A percentile compares a stretch with the other conserved stretches of the same genome.
Evolutionary conservation across 2,329 filamentous ascomycete genomes (phyloP).

Genomic region (Xylariaceae sp.): DNA sequence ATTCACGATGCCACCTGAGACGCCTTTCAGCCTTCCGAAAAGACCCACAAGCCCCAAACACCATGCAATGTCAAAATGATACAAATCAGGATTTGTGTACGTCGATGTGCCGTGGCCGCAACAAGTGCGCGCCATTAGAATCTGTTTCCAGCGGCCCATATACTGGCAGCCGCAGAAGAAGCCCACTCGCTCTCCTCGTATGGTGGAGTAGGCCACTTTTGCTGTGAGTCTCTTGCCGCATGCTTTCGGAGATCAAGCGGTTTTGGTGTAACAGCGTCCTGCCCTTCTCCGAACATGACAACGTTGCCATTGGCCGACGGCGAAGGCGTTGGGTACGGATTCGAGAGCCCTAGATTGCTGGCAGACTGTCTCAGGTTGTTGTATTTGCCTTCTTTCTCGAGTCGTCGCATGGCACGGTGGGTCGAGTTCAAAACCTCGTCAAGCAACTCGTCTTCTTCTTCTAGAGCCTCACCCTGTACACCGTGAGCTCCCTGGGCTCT

Average conservation of each 20-base stretch:
- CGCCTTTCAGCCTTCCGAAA: conserved; percentile 12
- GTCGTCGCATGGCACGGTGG: conserved; percentile 68
- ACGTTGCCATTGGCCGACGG: conserved; percentile 80
- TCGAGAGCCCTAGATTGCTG: conserved; percentile 60
- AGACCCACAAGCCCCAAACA: conserved; percentile 28
- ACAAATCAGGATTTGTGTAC: conserved; percentile 14
- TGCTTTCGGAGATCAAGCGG: conserved; percentile 67
- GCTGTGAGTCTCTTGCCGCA: conserved; percentile 40
- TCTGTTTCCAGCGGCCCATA: conserved; percentile 68
- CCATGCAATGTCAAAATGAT: conserved; percentile 34
- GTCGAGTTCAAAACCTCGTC: conserved; percentile 84
- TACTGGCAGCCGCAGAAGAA: conserved; percentile 75
- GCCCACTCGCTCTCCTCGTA: conserved; percentile 95
- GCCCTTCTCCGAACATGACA: conserved; percentile 67
- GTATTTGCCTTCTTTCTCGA: conserved; percentile 56
- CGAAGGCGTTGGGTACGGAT: conserved; percentile 66
- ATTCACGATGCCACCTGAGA: conserved; percentile 26
- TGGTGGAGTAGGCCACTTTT: conserved; percentile 92
- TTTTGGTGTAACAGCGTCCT: conserved; percentile 63
- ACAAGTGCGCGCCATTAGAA: conserved; percentile 41
- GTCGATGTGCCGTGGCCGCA: conserved; percentile 1
- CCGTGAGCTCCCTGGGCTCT: conserved; percentile 73
- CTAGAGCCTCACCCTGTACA: conserved; percentile 86
- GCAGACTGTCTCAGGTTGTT: conserved; percentile 57
- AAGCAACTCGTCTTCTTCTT: conserved; percentile 93